Evolutionary conservation across 805 yeast species (phyloP), one percentile per base, ranked within the genome.

Genomic region (Middelhovenomyces tepae): DNA sequence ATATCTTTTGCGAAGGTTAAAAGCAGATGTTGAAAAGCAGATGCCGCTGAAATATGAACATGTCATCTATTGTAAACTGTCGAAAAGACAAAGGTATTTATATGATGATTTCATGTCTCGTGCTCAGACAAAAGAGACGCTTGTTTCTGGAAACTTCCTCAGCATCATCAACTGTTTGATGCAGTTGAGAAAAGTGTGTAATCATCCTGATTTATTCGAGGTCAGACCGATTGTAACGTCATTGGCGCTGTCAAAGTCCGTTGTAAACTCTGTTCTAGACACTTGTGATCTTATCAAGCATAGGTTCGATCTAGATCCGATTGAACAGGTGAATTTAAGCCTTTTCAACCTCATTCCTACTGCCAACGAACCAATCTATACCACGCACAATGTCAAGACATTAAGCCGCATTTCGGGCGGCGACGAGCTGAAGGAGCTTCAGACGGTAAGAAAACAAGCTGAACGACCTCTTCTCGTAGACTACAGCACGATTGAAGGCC

Each of bases 31-130:
- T 9, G 99, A 91, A 49, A 86, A 89, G 51, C 98, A 91, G 57
- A 91, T 91, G 98, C 99, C 99, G 1, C 95, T 82, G 0, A 91
- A 91, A 51, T 83, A 86, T 55, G 99, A 91, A 54, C 99, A 91
- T 55, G 78, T 91, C 38, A 77, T 91, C 4, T 84, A 82, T 53
- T 93, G 98, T 61, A 72, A 94, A 17, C 61, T 91, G 28, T 86
- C 96, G 1, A 86, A 91, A 48, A 71, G 99, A 43, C 99, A 91
- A 54, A 62, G 97, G 39, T 82, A 73, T 48, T 59, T 91, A 35
- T 91, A 91, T 49, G 98, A 91, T 55, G 99, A 91, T 56, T 91
- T 91, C 51, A 84, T 91, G 94, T 81, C 95, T 1, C 67, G 98
- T 43, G 94, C 98, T 5, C 89, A 89, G 50, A 91, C 99, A 0